These are phyloP conservation scores for Pezicula carpinea DNA, from an alignment of 2,329 filamentous ascomycete genomes.

Conservation along the genomic window DNA sequence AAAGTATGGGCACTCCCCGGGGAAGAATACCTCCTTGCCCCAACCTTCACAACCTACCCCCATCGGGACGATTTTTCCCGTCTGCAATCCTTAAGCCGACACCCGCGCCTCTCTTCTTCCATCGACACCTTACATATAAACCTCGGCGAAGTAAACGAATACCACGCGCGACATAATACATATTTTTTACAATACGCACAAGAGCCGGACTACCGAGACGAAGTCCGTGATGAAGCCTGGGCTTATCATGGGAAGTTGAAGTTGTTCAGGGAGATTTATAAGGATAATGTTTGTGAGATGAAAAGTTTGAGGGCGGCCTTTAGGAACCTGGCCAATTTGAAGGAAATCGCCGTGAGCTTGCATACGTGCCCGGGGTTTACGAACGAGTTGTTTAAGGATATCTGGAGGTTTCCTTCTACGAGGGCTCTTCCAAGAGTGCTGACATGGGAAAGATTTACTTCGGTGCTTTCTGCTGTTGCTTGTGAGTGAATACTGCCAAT, in stretches of 20 bases:
- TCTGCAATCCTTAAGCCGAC: slow-evolving; percentile 16
- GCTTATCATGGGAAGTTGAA: slow-evolving; percentile 25
- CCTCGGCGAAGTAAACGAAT: slow-evolving; percentile 25
- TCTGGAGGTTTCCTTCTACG: slow-evolving; percentile 23
- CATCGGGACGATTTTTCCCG: slow-evolving; percentile 18
- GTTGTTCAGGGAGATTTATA: slow-evolving; percentile 22
- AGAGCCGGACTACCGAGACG: slow-evolving; percentile 21
- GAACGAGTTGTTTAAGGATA: slow-evolving; percentile 12
- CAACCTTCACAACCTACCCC: slow-evolving; percentile 15
- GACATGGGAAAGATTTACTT: slow-evolving; percentile 18
- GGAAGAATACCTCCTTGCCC: slow-evolving; percentile 20
- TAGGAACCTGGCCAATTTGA: slow-evolving; percentile 15
- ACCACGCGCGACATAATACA: slow-evolving; percentile 25
- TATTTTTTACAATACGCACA: slow-evolving; percentile 23
- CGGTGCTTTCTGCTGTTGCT: slow-evolving; percentile 13
- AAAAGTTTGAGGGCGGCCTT: slow-evolving; percentile 14
- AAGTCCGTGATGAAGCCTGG: slow-evolving; percentile 27
- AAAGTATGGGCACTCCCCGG: slow-evolving; percentile 18
- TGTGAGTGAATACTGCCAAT: not conserved
- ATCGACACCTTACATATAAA: slow-evolving; percentile 16
- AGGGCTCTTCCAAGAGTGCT: slow-evolving; percentile 16
- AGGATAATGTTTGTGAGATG: slow-evolving; percentile 15
- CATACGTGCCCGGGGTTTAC: slow-evolving; percentile 17
- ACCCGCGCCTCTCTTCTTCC: slow-evolving; percentile 18
- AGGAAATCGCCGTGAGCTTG: slow-evolving; percentile 16